Percentiles rank a stretch among this genome's conserved stretches.
Evolutionary conservation across 1,139 yeast species (phyloP).

Genomic region (Blastobotrys elegans): DNA sequence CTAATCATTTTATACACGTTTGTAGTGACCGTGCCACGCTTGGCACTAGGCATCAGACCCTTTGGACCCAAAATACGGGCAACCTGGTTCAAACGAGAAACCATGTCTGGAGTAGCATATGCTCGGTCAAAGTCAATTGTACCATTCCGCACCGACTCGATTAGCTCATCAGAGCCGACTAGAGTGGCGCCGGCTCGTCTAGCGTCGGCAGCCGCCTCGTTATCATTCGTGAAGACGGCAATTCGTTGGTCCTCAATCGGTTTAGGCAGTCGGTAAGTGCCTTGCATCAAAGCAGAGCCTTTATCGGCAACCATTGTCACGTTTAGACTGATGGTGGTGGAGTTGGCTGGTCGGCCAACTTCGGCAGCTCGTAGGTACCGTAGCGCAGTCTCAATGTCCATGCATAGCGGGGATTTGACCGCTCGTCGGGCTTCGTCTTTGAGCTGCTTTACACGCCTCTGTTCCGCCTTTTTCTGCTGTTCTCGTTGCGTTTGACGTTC

Average conservation of each 20-base stretch:
- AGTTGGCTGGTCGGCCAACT: slow-evolving; percentile 70
- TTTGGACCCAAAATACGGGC: slow-evolving; percentile 83
- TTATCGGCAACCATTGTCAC: slow-evolving; percentile 69
- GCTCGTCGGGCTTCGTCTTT: slow-evolving; percentile 22
- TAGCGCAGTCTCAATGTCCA: slow-evolving; percentile 70
- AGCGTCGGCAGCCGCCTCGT: slow-evolving; percentile 48
- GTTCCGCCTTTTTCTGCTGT: slow-evolving; percentile 24
- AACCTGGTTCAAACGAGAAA: slow-evolving; percentile 52
- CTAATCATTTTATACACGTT: slow-evolving; percentile 52
- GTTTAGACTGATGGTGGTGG: slow-evolving; percentile 64
- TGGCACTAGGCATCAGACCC: slow-evolving; percentile 83
- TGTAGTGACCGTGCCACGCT: slow-evolving; percentile 82
- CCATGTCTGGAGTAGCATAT: slow-evolving; percentile 81
- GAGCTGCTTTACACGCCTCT: slow-evolving; percentile 19
- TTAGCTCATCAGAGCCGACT: slow-evolving; percentile 70
- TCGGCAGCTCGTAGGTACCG: slow-evolving; percentile 82
- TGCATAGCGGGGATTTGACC: slow-evolving; percentile 48
- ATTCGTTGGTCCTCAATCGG: slow-evolving; percentile 60
- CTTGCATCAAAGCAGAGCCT: slow-evolving; percentile 72
- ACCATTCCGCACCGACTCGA: slow-evolving; percentile 59
- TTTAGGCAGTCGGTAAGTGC: slow-evolving; percentile 71
- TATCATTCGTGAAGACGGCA: slow-evolving; percentile 60
- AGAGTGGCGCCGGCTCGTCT: slow-evolving; percentile 51
- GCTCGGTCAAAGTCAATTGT: slow-evolving; percentile 67
- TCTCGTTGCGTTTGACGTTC: slow-evolving; percentile 27